Percentiles rank a stretch among this genome's conserved stretches.
Conservation (phyloP, 2,329 filamentous ascomycete species). For the Fusarium pseudonygamai region DNA sequence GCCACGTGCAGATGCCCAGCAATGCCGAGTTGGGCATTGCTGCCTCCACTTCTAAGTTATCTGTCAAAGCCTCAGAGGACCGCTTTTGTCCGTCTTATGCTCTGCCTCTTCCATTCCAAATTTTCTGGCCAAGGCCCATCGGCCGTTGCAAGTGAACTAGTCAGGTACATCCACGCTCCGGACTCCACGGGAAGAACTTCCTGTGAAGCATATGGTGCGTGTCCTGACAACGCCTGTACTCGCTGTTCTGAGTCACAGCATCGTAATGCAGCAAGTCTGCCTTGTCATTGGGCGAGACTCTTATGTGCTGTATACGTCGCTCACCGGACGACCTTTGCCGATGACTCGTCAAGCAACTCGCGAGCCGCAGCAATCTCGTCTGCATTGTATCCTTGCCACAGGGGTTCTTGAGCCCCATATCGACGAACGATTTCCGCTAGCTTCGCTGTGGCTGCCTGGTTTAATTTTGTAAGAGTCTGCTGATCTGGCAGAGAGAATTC, state of each 20-base stretch:
- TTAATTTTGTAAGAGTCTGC: constrained; percentile 71
- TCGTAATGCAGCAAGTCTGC: constrained; percentile 5
- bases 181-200: constrained; percentile 13
- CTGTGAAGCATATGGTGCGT: constrained; percentile 3
- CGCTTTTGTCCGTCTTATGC: constrained; percentile 5
- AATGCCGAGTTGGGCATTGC: constrained; percentile 35
- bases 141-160: constrained; percentile 16
- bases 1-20: constrained; percentile 41
- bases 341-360: constrained; percentile 69
- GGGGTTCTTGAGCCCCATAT: constrained; percentile 66
- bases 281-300: constrained; percentile 19
- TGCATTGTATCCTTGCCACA: constrained; percentile 78
- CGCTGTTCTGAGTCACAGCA: constrained; percentile 25
- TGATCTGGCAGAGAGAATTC: constrained; percentile 64
- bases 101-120: constrained; percentile 18
- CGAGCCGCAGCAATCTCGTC: constrained; percentile 77
- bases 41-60: constrained; percentile 17
- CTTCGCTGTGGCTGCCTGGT: constrained; percentile 77
- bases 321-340: constrained; percentile 56
- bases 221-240: constrained; percentile 16
- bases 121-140: background rate
- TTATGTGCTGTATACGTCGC: background rate
- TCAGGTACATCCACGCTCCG: constrained; percentile 23
- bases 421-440: constrained; percentile 79
- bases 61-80: constrained; percentile 9